Conservation (phyloP, 768 basidiomycete genomes). For the Leccinellum albellum region DNA sequence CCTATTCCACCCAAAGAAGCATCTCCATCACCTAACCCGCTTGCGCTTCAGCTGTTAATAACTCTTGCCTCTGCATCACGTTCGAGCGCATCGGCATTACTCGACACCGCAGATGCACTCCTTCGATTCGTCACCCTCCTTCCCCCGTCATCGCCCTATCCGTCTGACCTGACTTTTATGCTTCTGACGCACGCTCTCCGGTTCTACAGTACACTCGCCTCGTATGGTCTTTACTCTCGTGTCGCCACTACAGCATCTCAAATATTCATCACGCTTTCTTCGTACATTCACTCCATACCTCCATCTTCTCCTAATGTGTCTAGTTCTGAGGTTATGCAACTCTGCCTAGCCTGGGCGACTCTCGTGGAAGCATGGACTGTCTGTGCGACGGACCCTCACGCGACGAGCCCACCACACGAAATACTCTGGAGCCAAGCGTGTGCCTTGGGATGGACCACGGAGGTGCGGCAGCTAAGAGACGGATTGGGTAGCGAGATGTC, state of each 20-base stretch:
- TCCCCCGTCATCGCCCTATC: slow-evolving; percentile 44
- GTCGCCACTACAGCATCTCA: slow-evolving; percentile 59
- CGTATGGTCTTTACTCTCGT: slow-evolving; percentile 76
- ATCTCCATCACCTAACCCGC: slow-evolving; percentile 35
- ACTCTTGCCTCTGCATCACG: slow-evolving; percentile 64
- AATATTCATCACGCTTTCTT: slow-evolving; percentile 50
- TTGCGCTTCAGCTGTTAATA: slow-evolving; percentile 54
- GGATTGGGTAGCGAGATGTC: slow-evolving; percentile 30
- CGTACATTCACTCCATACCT: slow-evolving; percentile 39
- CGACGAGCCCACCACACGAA: slow-evolving; percentile 81
- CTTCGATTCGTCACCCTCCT: slow-evolving; percentile 67
- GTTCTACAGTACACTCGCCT: slow-evolving; percentile 62
- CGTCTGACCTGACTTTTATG: slow-evolving; percentile 33
- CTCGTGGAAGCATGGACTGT: slow-evolving; percentile 70
- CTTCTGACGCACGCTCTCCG: slow-evolving; percentile 57
- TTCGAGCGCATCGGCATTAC: slow-evolving; percentile 54
- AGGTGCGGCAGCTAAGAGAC: slow-evolving; percentile 42
- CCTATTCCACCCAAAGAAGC: slow-evolving; percentile 41
- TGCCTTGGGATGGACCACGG: slow-evolving; percentile 73
- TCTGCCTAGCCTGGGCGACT: slow-evolving; percentile 52
- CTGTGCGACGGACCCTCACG: slow-evolving; percentile 89
- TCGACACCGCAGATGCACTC: slow-evolving; percentile 57
- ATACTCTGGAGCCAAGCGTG: slow-evolving; percentile 85
- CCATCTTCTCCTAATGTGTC: slow-evolving; percentile 18
- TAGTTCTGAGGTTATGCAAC: slow-evolving; percentile 1